phyloP scores from a whole-genome alignment of 768 basidiomycete genomes.

The Termitomyces sp. region DNA sequence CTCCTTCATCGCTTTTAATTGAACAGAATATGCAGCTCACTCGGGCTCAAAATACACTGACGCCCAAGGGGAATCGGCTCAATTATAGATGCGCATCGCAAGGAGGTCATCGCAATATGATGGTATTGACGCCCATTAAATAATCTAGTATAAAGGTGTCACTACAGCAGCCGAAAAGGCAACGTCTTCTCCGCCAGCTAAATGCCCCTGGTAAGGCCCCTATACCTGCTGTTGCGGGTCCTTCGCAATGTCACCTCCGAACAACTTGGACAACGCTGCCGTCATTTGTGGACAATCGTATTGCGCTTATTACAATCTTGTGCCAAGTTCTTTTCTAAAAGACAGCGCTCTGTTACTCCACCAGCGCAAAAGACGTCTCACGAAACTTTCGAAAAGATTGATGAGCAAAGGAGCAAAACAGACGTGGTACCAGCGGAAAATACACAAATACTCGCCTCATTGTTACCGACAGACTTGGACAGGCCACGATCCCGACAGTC shows the following conservation, averaged over 20 bases:
- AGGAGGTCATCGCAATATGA: not conserved
- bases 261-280: not conserved
- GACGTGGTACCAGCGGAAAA: not conserved
- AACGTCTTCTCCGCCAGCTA: not conserved
- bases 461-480: not conserved
- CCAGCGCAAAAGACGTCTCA: not conserved
- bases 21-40: not conserved
- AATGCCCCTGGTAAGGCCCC: not conserved
- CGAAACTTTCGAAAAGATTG: not conserved
- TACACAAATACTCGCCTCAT: not conserved
- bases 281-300: not conserved
- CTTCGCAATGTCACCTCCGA: not conserved
- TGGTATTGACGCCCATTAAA: not conserved
- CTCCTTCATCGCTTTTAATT: not conserved
- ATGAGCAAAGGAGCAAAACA: not conserved
- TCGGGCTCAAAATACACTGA: not conserved
- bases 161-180: not conserved
- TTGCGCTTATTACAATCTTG: not conserved
- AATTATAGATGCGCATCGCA: not conserved
- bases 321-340: not conserved
- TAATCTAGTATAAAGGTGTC: not conserved
- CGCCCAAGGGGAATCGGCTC: not conserved
- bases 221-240: not conserved
- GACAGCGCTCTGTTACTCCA: not conserved
- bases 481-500: not conserved